Conservation (phyloP, 2,329 filamentous ascomycete genomes). For the Diaporthe sp. region DNA sequence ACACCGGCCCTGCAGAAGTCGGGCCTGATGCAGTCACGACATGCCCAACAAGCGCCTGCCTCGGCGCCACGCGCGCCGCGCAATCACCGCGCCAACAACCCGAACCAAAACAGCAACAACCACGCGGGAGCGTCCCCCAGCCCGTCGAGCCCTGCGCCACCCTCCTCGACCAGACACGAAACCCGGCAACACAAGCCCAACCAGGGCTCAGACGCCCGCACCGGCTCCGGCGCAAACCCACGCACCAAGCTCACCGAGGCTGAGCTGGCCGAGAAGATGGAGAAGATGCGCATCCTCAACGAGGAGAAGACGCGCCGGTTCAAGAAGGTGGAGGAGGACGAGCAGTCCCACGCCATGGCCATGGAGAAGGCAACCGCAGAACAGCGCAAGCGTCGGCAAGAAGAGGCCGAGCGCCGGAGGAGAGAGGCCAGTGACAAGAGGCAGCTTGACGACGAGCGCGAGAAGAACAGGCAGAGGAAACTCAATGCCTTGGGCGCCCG, state of each 20-base stretch:
- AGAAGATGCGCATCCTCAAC: slow-evolving; percentile 70
- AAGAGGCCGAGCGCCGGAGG: slow-evolving; percentile 65
- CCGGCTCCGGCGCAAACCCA: slow-evolving; percentile 69
- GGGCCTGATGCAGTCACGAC: slow-evolving; percentile 42
- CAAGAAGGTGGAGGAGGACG: slow-evolving; percentile 69
- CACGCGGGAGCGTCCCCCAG: slow-evolving; percentile 36
- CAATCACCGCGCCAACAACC: slow-evolving; percentile 41
- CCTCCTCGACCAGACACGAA: slow-evolving; percentile 42
- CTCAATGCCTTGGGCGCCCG: slow-evolving; percentile 69
- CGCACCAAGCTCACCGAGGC: slow-evolving; percentile 71
- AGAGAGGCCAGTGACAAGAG: slow-evolving; percentile 66
- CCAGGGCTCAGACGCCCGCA: slow-evolving; percentile 55
- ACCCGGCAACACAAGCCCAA: slow-evolving; percentile 49
- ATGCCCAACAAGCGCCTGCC: slow-evolving; percentile 39
- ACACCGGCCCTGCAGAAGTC: slow-evolving; percentile 16
- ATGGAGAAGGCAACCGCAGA: slow-evolving; percentile 70
- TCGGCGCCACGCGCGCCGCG: slow-evolving; percentile 39
- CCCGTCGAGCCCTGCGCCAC: slow-evolving; percentile 43
- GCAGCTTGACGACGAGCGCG: slow-evolving; percentile 71
- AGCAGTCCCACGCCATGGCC: slow-evolving; percentile 67
- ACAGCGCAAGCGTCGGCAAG: slow-evolving; percentile 62
- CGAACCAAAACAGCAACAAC: slow-evolving; percentile 38
- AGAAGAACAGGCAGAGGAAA: slow-evolving; percentile 72
- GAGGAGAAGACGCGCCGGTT: slow-evolving; percentile 72
- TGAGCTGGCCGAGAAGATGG: slow-evolving; percentile 72